Conservation (phyloP, 306 rosid species). For the Macrotyloma uniflorum region DNA sequence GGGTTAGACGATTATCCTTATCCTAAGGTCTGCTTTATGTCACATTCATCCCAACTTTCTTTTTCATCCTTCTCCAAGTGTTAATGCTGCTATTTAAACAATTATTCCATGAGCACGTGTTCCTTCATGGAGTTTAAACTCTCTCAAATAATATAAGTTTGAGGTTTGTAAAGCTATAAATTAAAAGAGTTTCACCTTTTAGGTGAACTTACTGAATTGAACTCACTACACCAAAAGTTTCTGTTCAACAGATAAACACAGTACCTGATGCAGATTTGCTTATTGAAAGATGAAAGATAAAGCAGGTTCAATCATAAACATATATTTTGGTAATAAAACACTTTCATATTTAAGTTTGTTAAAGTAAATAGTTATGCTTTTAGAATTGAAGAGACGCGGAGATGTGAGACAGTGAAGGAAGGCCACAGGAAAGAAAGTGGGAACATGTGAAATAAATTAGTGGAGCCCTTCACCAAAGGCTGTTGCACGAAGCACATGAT, state of each 20-base stretch:
- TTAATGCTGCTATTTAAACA: neutral
- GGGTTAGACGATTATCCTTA: neutral
- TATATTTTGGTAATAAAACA: too few species aligned
- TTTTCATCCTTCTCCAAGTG: neutral
- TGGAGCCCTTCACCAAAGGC: constrained; percentile 18
- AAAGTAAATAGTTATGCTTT: too few species aligned
- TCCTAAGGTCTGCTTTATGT: neutral
- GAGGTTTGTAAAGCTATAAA: neutral
- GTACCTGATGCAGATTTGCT: too few species aligned
- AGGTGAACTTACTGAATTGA: neutral
- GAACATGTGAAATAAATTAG: constrained; percentile 24
- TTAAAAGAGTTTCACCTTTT: neutral
- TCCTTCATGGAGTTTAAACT: neutral
- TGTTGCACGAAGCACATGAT: constrained; percentile 43
- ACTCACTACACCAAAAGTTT: neutral
- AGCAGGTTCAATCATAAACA: too few species aligned
- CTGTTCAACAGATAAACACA: too few species aligned
- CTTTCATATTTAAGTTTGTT: too few species aligned
- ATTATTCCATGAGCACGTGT: neutral
- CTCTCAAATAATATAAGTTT: neutral
- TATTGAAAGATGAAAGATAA: too few species aligned
- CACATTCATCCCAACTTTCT: neutral
- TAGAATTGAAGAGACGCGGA: neutral
- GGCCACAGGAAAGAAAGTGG: neutral
- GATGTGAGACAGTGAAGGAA: neutral